Base-by-base conservation (phyloP, 2,329 filamentous ascomycete species). In the Trichophyton simii region DNA sequence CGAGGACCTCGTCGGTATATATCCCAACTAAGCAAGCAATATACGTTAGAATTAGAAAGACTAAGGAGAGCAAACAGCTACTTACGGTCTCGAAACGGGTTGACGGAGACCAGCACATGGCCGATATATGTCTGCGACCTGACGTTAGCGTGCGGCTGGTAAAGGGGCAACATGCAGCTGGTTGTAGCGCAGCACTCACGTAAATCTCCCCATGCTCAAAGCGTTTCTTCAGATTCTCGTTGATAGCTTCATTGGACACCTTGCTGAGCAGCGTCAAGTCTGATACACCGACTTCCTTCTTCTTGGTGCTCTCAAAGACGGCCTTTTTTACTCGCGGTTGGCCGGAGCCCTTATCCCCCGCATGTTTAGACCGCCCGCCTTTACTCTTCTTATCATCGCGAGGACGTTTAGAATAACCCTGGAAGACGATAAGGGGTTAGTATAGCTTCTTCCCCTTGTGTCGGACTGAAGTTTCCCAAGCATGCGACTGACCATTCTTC, bases 161-260 rank as follows among this genome's bases (percentile, higher is more conserved):
- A 2, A 28, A 38, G 38, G 18, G 41, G 36, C 31, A 38, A 41
- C 28, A 22, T 18, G 15, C 8, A 9, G 28, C 28, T 7, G 28
- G 1, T 18, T 18, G 11, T 42, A 38, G 34, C 3, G 34, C 34
- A 38, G 34, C 34, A 77, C 80, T 72, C 76, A 86, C 83, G 79
- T 99, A 99, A 74, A 99, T 99, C 78, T 99, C 92, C 75, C 83
- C 87, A 81, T 92, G 91, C 73, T 97, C 90, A 76, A 99, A 99
- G 65, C 94, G 86, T 80, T 97, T 95, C 82, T 96, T 96, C 75
- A 99, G 75, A 75, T 99, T 99, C 62, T 97, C 94, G 78, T 99
- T 99, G 80, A 99, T 99, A 64, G 92, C 91, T 76, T 99, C 94
- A 76, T 99, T 97, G 67, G 91, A 96, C 66, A 99, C 95, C 77